Percentiles rank a stretch among this genome's conserved stretches.
Evolutionary conservation across 2,329 filamentous ascomycete genomes (phyloP).

Genomic region (Beauveria brongniartii): DNA sequence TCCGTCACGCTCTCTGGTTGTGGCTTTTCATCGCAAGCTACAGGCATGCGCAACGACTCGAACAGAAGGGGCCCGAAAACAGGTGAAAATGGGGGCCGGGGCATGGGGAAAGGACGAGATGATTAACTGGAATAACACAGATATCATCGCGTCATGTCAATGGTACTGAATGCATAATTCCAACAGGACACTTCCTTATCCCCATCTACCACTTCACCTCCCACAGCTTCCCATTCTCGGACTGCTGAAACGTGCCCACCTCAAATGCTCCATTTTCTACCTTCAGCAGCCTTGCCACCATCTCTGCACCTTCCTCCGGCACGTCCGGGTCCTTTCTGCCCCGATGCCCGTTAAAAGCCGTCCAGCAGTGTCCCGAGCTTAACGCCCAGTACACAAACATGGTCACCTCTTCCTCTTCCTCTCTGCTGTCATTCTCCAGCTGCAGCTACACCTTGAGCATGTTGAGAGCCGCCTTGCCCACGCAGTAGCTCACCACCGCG

Average conservation of each 20-base stretch:
- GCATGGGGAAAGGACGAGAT: too few species aligned
- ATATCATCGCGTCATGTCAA: background rate
- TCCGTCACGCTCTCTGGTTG: too few species aligned
- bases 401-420: background rate
- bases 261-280: background rate
- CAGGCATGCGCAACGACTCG: too few species aligned
- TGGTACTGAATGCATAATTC: too few species aligned
- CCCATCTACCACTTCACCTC: background rate
- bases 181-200: background rate
- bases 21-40: too few species aligned
- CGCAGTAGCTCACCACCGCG: slow-evolving; percentile 11
- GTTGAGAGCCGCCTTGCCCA: slow-evolving; percentile 16
- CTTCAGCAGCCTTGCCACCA: background rate
- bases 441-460: slow-evolving; percentile 16
- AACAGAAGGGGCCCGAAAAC: too few species aligned
- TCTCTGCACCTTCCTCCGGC: background rate
- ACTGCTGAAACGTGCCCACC: background rate
- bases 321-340: background rate
- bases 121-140: too few species aligned
- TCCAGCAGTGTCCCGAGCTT: slow-evolving; percentile 16
- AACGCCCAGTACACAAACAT: slow-evolving; percentile 13
- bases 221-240: background rate
- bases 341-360: slow-evolving; percentile 15
- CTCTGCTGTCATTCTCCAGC: slow-evolving; percentile 9
- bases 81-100: too few species aligned